phyloP scores from a whole-genome alignment of 768 basidiomycete genomes.

The Termitomyces sp. region DNA sequence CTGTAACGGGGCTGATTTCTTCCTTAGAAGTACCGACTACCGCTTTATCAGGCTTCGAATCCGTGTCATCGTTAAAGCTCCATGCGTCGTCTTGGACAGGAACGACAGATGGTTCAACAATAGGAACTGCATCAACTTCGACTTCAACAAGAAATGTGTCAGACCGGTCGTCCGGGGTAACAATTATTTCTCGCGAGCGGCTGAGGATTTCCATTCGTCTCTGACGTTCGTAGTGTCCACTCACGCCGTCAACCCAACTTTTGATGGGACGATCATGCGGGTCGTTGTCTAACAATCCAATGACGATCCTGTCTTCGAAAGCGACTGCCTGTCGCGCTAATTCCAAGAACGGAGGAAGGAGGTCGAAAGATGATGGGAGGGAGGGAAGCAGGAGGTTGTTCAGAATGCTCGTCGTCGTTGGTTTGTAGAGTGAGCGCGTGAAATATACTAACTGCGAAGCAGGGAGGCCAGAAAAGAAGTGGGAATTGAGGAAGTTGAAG shows the following conservation, averaged over 20 bases:
- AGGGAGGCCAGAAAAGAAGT: slow-evolving; percentile 57
- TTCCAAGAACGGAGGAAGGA: slow-evolving; percentile 57
- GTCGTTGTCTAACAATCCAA: slow-evolving; percentile 44
- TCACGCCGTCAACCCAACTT: slow-evolving; percentile 63
- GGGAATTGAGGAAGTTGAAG: slow-evolving; percentile 56
- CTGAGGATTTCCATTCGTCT: slow-evolving; percentile 65
- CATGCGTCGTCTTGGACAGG: slow-evolving; percentile 31
- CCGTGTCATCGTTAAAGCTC: slow-evolving; percentile 43
- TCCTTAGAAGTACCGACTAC: slow-evolving; percentile 12
- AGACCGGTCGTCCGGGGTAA: slow-evolving; percentile 31
- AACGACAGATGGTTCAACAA: slow-evolving; percentile 25
- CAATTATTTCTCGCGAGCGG: slow-evolving; percentile 48
- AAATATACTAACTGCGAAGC: slow-evolving; percentile 38
- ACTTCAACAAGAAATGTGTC: slow-evolving; percentile 39
- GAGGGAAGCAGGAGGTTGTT: slow-evolving; percentile 61
- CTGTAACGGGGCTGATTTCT: slow-evolving; percentile 13
- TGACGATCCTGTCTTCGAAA: slow-evolving; percentile 58
- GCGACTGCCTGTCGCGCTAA: slow-evolving; percentile 51
- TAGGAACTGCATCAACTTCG: slow-evolving; percentile 27
- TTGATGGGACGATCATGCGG: slow-evolving; percentile 48
- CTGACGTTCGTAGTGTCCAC: slow-evolving; percentile 74
- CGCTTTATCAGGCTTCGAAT: background rate
- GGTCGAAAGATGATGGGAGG: slow-evolving; percentile 60
- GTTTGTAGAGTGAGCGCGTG: slow-evolving; percentile 52
- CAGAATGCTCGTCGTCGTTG: slow-evolving; percentile 55